Evolutionary conservation across 345 rosid species (phyloP).

Genomic region (Rhizophora mangle): DNA sequence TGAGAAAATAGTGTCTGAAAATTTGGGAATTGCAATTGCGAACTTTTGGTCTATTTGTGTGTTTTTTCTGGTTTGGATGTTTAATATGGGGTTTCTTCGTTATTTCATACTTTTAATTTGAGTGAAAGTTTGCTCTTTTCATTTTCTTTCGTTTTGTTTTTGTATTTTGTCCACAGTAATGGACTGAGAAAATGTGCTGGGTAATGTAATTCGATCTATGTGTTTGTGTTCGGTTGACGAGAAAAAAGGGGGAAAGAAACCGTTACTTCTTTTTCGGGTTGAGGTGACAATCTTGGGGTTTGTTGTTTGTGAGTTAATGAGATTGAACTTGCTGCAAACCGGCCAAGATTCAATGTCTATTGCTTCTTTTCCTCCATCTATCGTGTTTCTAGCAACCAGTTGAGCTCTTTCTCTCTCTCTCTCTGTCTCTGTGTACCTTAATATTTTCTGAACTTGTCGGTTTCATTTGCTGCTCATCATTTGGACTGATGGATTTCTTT

Average conservation of each 20-base stretch:
- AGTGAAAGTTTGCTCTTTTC: not conserved
- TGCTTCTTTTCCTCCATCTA: not conserved
- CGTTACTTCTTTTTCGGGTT: not conserved
- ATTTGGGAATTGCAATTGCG: not conserved
- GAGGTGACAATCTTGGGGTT: not conserved
- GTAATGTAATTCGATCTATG: not conserved
- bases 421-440: not conserved
- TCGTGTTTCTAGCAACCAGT: too few relatives aligned
- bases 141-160: not conserved
- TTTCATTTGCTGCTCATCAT: not conserved
- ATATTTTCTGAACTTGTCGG: not conserved
- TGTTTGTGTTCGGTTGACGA: conserved; percentile 1
- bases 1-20: not conserved
- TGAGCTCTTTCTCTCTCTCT: not conserved
- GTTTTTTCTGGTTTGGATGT: not conserved
- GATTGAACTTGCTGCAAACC: not conserved
- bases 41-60: not conserved
- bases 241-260: not conserved
- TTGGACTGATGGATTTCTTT: conserved; percentile 7
- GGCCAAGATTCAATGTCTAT: not conserved
- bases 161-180: too few relatives aligned
- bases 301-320: not conserved
- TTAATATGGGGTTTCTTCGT: not conserved
- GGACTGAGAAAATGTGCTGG: not conserved
- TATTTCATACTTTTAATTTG: not conserved